These are phyloP conservation scores for Bryoerythrophyllum caledonicum DNA, from an alignment of 225 moss, liverwort and hornwort genomes.

Conservation along the genomic window DNA sequence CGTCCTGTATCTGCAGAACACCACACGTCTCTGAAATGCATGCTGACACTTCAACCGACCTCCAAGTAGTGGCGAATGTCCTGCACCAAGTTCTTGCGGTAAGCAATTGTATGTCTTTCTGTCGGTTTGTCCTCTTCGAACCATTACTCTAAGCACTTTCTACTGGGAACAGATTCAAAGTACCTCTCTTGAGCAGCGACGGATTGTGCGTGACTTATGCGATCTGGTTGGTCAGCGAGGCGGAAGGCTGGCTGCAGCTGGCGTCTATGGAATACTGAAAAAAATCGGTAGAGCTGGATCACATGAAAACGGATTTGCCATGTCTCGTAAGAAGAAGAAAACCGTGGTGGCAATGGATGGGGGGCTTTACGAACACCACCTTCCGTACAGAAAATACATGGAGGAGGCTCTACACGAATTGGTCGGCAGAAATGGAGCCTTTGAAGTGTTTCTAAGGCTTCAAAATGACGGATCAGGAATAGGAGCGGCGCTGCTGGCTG, in stretches of 20 bases:
- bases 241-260: slow-evolving; percentile 86
- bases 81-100: slow-evolving; percentile 63
- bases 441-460: slow-evolving; percentile 68
- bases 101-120: slow-evolving; percentile 10
- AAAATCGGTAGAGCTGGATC: slow-evolving; percentile 79
- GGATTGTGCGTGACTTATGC: slow-evolving; percentile 77
- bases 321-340: slow-evolving; percentile 52
- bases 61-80: slow-evolving; percentile 57
- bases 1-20: slow-evolving; percentile 59
- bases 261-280: slow-evolving; percentile 80
- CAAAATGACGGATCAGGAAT: slow-evolving; percentile 93
- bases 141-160: background rate
- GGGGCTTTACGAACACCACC: slow-evolving; percentile 83
- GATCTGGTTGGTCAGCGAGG: slow-evolving; percentile 82
- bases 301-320: slow-evolving; percentile 37
- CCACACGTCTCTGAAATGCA: slow-evolving; percentile 83
- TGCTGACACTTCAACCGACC: slow-evolving; percentile 62
- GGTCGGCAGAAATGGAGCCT: slow-evolving; percentile 62
- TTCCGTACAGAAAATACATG: slow-evolving; percentile 73
- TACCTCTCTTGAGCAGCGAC: slow-evolving; percentile 64
- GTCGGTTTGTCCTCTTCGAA: background rate
- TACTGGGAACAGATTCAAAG: slow-evolving; percentile 55
- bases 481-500: slow-evolving; percentile 86
- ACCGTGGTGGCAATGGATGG: slow-evolving; percentile 94
- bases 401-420: slow-evolving; percentile 71